Evolutionary conservation across 805 yeast species (phyloP), one percentile per base, ranked within the genome.

Genomic region (Wickerhamomyces subpelliculosus): DNA sequence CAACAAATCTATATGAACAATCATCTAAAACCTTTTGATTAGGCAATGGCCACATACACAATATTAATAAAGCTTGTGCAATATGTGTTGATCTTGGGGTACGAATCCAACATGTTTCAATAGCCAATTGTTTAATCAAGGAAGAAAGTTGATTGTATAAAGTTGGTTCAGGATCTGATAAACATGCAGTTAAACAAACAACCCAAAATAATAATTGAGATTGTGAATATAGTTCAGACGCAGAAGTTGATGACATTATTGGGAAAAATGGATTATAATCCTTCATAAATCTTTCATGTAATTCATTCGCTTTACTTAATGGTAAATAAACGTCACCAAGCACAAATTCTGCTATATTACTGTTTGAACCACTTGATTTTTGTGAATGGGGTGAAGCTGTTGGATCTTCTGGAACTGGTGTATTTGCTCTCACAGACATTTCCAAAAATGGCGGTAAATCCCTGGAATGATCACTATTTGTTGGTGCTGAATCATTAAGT

Each of bases 71-170:
- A 0, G 96, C 95, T 55, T 89, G 97, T 8, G 89, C 86, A 28
- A 89, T 89, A 57, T 89, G 96, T 0, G 96, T 85, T 3, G 95
- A 84, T 54, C 97, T 71, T 3, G 97, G 96, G 0, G 97, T 89
- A 40, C 89, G 67, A 35, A 88, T 77, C 94, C 96, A 86, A 61
- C 96, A 87, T 0, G 94, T 85, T 52, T 85, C 95, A 37, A 86
- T 86, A 0, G 95, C 95, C 47, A 88, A 64, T 52, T 85, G 93
- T 52, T 84, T 85, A 47, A 89, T 84, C 30, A 86, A 67, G 2
- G 85, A 75, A 13, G 93, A 82, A 33, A 88, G 64, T 22, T 82
- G 71, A 59, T 76, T 75, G 64, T 89, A 89, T 33, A 87, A 56
- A 0, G 84, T 70, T 4, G 97, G 96, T 35, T 84, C 90, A 0